Evolutionary conservation across 1,284 basidiomycete species (phyloP).

Genomic region (Sanghuangporus baumii): DNA sequence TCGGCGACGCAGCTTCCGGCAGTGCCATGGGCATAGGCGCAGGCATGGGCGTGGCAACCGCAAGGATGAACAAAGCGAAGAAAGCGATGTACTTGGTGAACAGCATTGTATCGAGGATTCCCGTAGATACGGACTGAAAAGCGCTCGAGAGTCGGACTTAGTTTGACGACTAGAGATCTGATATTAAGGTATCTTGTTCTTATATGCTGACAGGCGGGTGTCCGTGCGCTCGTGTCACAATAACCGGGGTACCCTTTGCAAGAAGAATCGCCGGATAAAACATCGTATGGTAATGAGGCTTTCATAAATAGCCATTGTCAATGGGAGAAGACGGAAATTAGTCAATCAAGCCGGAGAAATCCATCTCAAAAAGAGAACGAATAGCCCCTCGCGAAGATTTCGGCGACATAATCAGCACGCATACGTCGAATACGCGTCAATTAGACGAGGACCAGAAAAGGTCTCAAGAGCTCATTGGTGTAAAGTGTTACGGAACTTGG

Average conservation of each 20-base stretch:
- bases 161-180: neutral
- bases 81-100: conserved; percentile 1
- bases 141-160: neutral
- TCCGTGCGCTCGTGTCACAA: neutral
- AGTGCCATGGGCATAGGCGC: neutral
- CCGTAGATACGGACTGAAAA: neutral
- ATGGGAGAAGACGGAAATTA: neutral
- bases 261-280: neutral
- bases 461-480: neutral
- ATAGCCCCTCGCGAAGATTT: neutral
- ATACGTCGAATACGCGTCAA: neutral
- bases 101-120: neutral
- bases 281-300: neutral
- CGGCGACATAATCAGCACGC: neutral
- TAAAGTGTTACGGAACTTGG: neutral
- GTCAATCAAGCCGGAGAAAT: neutral
- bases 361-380: neutral
- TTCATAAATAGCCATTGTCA: neutral
- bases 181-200: neutral
- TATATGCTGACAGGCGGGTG: neutral
- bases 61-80: conserved; percentile 8
- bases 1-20: neutral
- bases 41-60: conserved; percentile 10
- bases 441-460: neutral
- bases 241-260: neutral